Evolutionary conservation across 805 yeast species (phyloP).

Genomic region (Kodamaea kaohsiungensis): DNA sequence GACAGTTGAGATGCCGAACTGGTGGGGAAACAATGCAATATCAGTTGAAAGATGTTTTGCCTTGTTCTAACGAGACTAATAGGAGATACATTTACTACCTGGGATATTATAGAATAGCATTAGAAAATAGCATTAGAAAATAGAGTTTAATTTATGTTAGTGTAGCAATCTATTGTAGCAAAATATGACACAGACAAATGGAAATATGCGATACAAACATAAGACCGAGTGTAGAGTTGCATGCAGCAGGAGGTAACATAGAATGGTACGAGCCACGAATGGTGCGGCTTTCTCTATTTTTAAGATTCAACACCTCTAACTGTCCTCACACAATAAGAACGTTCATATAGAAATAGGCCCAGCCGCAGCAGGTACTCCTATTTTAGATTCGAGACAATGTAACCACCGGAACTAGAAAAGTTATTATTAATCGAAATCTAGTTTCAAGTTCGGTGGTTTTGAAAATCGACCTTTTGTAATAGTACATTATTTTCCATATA

Average conservation of each 20-base stretch:
- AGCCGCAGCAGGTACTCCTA: background rate
- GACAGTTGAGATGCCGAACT: conserved; percentile 34
- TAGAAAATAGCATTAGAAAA: background rate
- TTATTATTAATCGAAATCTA: background rate
- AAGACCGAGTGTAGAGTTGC: background rate
- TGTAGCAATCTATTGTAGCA: background rate
- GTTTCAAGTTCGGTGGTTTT: background rate
- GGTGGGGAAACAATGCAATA: conserved; percentile 52
- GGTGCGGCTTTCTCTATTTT: background rate
- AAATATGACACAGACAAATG: background rate
- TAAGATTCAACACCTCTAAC: no score
- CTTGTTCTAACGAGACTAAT: no score
- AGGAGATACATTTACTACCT: background rate
- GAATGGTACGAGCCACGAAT: background rate
- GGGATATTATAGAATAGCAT: background rate
- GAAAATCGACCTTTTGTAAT: background rate
- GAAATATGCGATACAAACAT: background rate
- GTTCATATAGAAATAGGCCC: background rate
- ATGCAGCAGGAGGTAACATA: background rate
- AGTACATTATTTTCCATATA: no score
- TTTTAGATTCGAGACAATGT: background rate
- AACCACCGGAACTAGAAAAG: background rate
- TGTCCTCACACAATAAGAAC: background rate
- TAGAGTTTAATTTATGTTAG: background rate
- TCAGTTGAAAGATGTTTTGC: conserved; percentile 52